A percentile compares a stretch with the other conserved stretches of the same genome.
Conservation (phyloP, 352 stramenopile genomes). For the Pythium brassicae region DNA sequence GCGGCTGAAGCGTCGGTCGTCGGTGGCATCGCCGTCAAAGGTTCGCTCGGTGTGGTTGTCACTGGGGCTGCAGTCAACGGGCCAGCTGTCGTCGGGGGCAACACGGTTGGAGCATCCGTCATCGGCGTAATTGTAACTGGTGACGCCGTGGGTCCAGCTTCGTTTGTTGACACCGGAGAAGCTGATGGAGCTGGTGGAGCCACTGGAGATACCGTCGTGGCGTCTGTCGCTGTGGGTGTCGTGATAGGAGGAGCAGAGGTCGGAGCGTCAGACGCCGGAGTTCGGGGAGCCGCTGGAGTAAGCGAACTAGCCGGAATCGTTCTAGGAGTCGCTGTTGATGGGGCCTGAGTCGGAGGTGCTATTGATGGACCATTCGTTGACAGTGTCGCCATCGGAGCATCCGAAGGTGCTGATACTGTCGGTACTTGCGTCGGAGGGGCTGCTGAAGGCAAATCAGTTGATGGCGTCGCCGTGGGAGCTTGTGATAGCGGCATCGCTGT, state of each 20-base stretch:
- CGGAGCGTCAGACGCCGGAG: conserved; percentile 6
- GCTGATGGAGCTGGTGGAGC: neutral
- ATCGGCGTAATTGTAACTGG: conserved; percentile 3
- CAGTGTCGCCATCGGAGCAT: neutral
- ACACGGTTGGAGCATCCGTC: conserved; percentile 4
- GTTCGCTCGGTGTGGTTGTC: neutral
- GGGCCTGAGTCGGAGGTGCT: neutral
- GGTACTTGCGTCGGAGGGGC: conserved; percentile 2
- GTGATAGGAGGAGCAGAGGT: neutral
- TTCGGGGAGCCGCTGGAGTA: neutral
- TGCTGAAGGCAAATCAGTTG: neutral
- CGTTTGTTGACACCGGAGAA: neutral
- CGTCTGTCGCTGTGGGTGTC: neutral
- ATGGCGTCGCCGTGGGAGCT: neutral
- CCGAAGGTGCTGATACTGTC: conserved; percentile 2
- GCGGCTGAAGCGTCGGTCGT: neutral
- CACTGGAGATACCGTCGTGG: neutral
- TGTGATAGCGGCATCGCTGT: neutral
- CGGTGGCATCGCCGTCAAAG: neutral
- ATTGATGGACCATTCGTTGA: conserved; percentile 2
- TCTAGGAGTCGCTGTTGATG: neutral
- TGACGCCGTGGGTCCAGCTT: neutral
- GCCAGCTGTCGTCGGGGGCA: neutral
- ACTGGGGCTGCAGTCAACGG: conserved; percentile 1
- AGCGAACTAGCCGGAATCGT: too few relatives aligned